Evolutionary conservation across 2,329 filamentous ascomycete genomes (phyloP), one percentile per base, ranked within the genome.

Genomic region (Sporothrix euskadiensis): DNA sequence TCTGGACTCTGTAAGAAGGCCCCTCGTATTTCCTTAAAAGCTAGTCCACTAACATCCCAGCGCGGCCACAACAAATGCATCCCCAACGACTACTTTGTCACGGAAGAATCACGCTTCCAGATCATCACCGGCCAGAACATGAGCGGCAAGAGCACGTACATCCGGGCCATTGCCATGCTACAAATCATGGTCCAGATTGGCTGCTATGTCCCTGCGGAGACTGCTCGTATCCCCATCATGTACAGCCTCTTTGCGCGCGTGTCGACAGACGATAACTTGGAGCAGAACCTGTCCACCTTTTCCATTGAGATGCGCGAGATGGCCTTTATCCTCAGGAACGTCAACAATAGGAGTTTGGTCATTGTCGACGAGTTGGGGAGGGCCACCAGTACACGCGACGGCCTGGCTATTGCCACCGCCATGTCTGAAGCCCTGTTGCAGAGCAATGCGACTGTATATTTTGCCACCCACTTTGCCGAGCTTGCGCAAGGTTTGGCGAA

Each of bases 61-160:
- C 73, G 74, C 16, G 75, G 76, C 12, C 19, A 41, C 22, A 87
- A 87, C 63, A 89, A 88, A 30, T 97, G 92, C 79, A 85, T 98
- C 3, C 92, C 96, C 0, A 98, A 98, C 76, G 94, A 98, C 78
- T 92, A 94, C 39, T 98, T 94, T 78, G 91, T 93, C 2, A 92
- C 91, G 0, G 87, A 91, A 47, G 90, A 95, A 74, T 90, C 90
- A 49, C 89, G 94, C 1, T 97, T 98, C 78, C 94, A 98, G 76
- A 92, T 98, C 75, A 91, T 99, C 75, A 98, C 95, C 0, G 95
- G 96, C 3, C 97, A 93, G 80, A 99, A 99, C 78, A 99, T 99
- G 96, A 97, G 94, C 77, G 96, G 94, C 0, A 99, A 98, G 81
- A 97, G 92, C 76, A 99, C 94, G 0, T 98, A 98, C 79, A 97